Conservation (phyloP, 2,329 filamentous ascomycete species). For the Aspergillus nomiae region DNA sequence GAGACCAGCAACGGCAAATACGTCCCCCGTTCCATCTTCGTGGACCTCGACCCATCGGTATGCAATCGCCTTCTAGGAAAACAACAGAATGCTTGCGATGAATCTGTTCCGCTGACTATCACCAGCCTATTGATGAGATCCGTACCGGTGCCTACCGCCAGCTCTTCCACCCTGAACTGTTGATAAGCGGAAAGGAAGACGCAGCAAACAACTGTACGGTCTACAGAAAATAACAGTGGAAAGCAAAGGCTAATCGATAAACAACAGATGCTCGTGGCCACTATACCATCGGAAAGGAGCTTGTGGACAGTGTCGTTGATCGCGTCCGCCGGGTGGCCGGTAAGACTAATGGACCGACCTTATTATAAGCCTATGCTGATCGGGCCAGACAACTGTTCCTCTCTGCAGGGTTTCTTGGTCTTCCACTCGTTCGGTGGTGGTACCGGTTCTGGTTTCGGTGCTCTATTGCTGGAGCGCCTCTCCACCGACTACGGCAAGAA, state of each 20-base stretch:
- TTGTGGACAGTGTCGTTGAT: conserved; percentile 65
- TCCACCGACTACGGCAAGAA: conserved; percentile 69
- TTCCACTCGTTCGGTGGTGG: conserved; percentile 71
- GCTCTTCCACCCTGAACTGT: conserved; percentile 66
- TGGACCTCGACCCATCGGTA: conserved; percentile 67
- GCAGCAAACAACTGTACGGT: conserved; percentile 67
- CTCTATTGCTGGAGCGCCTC: conserved; percentile 65
- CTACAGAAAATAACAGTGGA: not conserved
- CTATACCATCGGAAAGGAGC: conserved; percentile 69
- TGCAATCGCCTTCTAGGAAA: conserved; percentile 20
- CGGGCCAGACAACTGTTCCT: conserved; percentile 62
- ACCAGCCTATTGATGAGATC: conserved; percentile 66
- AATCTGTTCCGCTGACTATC: conserved; percentile 14
- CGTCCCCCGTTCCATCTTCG: conserved; percentile 68
- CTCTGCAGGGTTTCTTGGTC: conserved; percentile 67
- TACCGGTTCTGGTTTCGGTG: conserved; percentile 68
- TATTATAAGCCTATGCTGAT: conserved; percentile 15
- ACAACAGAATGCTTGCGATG: not conserved
- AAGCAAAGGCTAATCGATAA: conserved; percentile 17
- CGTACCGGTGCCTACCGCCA: conserved; percentile 64
- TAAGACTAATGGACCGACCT: conserved; percentile 33
- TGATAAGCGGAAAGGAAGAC: conserved; percentile 70
- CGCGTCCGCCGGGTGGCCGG: conserved; percentile 65
- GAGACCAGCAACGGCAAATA: conserved; percentile 67
- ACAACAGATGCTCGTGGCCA: conserved; percentile 64